Evolutionary conservation across 1,284 basidiomycete species (phyloP), one percentile per base, ranked within the genome.

Genomic region (Malassezia sympodialis): DNA sequence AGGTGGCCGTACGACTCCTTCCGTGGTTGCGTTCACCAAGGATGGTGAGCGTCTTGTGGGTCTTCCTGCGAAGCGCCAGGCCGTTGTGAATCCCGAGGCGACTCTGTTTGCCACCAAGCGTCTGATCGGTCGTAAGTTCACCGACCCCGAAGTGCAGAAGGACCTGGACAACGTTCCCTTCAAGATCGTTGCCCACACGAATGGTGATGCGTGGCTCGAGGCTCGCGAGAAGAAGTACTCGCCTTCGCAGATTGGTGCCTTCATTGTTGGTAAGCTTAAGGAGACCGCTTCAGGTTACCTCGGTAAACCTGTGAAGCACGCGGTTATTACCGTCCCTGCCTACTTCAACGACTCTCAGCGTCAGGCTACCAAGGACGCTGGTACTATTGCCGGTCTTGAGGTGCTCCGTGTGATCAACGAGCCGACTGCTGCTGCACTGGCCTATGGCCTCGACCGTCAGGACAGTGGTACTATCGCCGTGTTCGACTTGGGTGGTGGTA

Each of bases 291-390:
- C 93, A 70, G 83, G 86, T 58, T 96, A 84, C 78, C 79, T 96
- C 34, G 90, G 88, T 78, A 91, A 91, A 79, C 84, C 84, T 66
- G 84, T 96, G 78, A 91, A 87, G 86, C 91, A 81, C 72, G 80
- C 79, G 58, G 91, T 96, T 68, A 80, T 96, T 71, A 96, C 91
- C 30, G 93, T 96, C 35, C 91, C 91, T 4, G 91, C 91, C 0
- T 96, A 96, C 80, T 96, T 96, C 82, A 98, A 98, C 77, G 94
- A 98, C 76, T 90, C 93, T 28, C 93, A 98, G 78, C 85, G 93
- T 64, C 90, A 94, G 79, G 93, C 94, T 14, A 98, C 93, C 62
- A 96, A 96, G 79, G 86, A 96, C 67, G 90, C 94, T 51, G 93
- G 93, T 76, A 84, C 88, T 73, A 96, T 96, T 69, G 90, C 93